Base-by-base conservation (phyloP, 2,329 filamentous ascomycete genomes). In the Colletotrichum lupini region DNA sequence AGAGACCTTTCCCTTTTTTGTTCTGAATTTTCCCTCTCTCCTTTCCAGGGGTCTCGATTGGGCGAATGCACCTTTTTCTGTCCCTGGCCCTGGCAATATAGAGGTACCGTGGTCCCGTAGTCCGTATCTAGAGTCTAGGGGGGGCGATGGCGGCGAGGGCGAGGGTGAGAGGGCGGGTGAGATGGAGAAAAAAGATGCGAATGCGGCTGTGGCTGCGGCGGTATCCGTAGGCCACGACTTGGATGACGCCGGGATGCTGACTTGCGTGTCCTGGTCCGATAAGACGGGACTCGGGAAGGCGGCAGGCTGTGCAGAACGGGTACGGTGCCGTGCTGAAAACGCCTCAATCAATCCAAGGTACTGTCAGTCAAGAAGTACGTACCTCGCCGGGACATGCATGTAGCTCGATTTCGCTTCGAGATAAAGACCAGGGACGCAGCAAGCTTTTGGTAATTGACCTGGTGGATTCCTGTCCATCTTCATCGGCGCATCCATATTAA, bases 381-480 rank as follows among this genome's bases (percentile, higher is more conserved):
- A 24, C 58, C 11, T 22, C 12, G 32, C 32, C 32, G 32, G 1
- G 19, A n/a, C 19, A 28, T 6, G 46, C 56, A 68, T 49, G 58
- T 65, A 55, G 26, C 32, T 19, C 19, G 35, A 30, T 32, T 46
- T 37, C 32, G 35, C 57, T 62, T 72, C 68, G 14, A 32, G 32
- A 26, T 58, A 32, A 19, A 57, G 57, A 61, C 63, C 52, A 22
- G 65, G 69, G 53, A n/a, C 5, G 26, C 58, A 61, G 49, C 69
- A 68, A 68, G 69, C 60, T 59, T 72, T 32, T 42, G 65, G 22
- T 53, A 32, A 55, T 72, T 72, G 68, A n/a, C 60, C 32, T 32
- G 22, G 46, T 32, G 61, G 61, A 12, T 55, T 53, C 4, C 5
- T 35, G 24, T 22, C 60, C 60, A 53, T 63, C 60, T 16, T 49